phyloP scores from a whole-genome alignment of 2,329 filamentous ascomycete genomes.

The Plectosphaerella plurivora region DNA sequence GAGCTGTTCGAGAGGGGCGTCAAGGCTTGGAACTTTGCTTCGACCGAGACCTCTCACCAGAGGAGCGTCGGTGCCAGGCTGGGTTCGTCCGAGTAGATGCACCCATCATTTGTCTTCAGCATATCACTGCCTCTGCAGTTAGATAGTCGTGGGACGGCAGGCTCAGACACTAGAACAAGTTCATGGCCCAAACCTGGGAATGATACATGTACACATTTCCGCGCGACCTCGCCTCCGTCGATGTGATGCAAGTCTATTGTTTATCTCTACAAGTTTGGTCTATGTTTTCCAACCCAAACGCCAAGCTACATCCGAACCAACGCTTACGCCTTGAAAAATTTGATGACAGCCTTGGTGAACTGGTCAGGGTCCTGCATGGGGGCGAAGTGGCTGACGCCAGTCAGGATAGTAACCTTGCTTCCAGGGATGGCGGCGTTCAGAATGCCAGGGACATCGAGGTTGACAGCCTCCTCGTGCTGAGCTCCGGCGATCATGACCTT shows the following conservation, averaged over 20 bases:
- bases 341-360: slow-evolving; percentile 24
- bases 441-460: slow-evolving; percentile 25
- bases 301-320: too few relatives aligned
- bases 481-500: slow-evolving; percentile 24
- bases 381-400: slow-evolving; percentile 36
- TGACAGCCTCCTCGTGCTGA: slow-evolving; percentile 34
- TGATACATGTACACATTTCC: too few relatives aligned
- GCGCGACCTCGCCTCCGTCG: too few relatives aligned
- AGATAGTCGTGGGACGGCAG: too few relatives aligned
- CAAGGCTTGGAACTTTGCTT: slow-evolving; percentile 13
- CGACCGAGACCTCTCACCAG: slow-evolving; percentile 1
- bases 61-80: not conserved
- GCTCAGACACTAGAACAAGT: too few relatives aligned
- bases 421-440: slow-evolving; percentile 29
- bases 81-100: not conserved
- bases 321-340: slow-evolving; percentile 17
- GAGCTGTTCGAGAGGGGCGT: slow-evolving; percentile 14
- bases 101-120: too few relatives aligned
- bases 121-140: too few relatives aligned
- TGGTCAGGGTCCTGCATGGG: slow-evolving; percentile 33
- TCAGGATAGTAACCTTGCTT: slow-evolving; percentile 28
- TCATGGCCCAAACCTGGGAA: too few relatives aligned
- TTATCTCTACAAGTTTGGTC: too few relatives aligned
- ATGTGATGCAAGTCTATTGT: too few relatives aligned
- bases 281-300: not conserved